Conservation (phyloP, 306 rosid species). For the Fagus sylvatica region DNA sequence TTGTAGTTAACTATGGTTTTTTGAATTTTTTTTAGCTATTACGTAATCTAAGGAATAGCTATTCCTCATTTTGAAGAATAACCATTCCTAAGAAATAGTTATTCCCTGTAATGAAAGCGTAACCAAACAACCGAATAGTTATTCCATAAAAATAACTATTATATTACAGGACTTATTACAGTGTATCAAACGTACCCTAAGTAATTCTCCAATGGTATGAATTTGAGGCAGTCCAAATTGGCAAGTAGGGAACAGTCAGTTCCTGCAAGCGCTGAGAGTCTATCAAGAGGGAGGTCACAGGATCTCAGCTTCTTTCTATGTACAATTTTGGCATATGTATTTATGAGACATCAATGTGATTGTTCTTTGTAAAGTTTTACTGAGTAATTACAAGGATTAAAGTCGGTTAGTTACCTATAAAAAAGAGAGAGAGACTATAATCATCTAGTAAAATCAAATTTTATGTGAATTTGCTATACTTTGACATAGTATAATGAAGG, state of each 20-base stretch:
- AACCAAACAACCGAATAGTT: no score
- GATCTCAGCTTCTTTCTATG: conserved; percentile 33
- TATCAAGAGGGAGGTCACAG: conserved; percentile 5
- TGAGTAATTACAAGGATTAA: not conserved
- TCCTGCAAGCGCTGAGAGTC: not conserved
- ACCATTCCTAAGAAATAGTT: no score
- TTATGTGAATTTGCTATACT: not conserved
- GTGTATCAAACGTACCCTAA: not conserved
- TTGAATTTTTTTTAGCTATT: no score
- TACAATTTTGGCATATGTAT: conserved; percentile 48
- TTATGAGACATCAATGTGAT: conserved; percentile 23
- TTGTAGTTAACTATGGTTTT: no score
- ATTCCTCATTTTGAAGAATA: no score
- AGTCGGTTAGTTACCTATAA: not conserved
- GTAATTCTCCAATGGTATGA: not conserved
- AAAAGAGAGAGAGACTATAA: not conserved
- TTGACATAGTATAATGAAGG: not conserved
- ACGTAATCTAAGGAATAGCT: not conserved
- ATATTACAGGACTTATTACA: no score
- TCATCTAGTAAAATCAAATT: not conserved
- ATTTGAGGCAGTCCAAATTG: not conserved
- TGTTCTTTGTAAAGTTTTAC: not conserved
- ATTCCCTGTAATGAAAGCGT: no score
- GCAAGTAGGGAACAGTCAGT: not conserved
- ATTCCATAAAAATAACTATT: no score